Percentiles rank a stretch among this genome's conserved stretches.
phyloP scores from a whole-genome alignment of 768 basidiomycete species.

The Mycena venus region DNA sequence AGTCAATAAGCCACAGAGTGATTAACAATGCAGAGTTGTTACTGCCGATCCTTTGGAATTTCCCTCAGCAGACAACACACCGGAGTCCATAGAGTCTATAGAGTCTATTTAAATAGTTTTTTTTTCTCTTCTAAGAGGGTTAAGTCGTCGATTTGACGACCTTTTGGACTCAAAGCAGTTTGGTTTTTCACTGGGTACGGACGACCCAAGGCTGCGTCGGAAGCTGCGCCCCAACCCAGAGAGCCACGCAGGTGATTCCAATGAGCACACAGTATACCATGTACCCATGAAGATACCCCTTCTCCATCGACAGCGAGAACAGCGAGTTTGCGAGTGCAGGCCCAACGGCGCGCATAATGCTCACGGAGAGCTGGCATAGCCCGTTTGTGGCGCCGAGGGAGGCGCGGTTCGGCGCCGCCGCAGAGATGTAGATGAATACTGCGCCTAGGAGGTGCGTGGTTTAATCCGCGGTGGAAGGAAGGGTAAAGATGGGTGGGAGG shows the following conservation, averaged over 20 bases:
- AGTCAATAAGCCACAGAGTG: no score
- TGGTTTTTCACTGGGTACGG: no score
- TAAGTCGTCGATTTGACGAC: no score
- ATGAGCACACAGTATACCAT: slow-evolving; percentile 61
- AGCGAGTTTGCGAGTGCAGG: slow-evolving; percentile 65
- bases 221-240: slow-evolving; percentile 44
- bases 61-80: no score
- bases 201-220: slow-evolving; percentile 47
- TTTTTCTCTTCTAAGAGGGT: no score
- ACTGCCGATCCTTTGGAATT: no score
- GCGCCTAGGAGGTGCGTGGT: slow-evolving; percentile 44
- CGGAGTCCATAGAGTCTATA: no score
- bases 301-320: slow-evolving; percentile 70
- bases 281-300: slow-evolving; percentile 60
- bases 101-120: no score
- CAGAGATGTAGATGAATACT: slow-evolving; percentile 64
- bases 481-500: slow-evolving; percentile 43
- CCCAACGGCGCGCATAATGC: slow-evolving; percentile 57
- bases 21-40: no score
- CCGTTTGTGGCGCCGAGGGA: slow-evolving; percentile 68
- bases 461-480: not conserved
- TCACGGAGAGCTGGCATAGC: slow-evolving; percentile 53
- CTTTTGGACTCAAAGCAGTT: no score
- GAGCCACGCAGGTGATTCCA: slow-evolving; percentile 36
- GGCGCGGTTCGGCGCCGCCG: slow-evolving; percentile 61